Conservation (phyloP, 2,329 filamentous ascomycete species). For the Aspergillus intermedius region DNA sequence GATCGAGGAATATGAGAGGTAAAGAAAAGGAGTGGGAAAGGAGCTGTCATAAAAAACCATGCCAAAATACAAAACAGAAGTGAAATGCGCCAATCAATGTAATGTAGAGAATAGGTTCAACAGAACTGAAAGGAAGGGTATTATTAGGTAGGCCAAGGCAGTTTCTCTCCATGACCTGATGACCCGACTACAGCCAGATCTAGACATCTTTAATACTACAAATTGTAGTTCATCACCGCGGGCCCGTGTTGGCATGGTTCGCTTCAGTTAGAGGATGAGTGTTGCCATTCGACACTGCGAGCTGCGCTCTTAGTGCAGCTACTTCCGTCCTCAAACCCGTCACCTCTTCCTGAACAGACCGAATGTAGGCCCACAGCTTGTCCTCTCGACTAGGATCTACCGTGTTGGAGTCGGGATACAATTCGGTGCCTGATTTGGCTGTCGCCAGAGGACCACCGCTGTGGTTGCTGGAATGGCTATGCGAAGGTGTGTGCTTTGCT, state of each 20-base stretch:
- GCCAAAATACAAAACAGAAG: too few relatives aligned
- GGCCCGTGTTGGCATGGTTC: slow-evolving; percentile 5
- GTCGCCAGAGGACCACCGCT: slow-evolving; percentile 18
- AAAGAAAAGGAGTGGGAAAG: too few relatives aligned
- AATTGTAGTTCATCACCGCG: slow-evolving; percentile 8
- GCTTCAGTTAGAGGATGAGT: slow-evolving; percentile 11
- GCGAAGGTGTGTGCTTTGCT: slow-evolving; percentile 29
- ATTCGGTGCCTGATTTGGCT: slow-evolving; percentile 22
- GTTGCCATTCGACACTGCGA: slow-evolving; percentile 27
- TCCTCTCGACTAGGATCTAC: slow-evolving; percentile 29
- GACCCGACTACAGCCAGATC: too few relatives aligned
- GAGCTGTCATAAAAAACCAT: too few relatives aligned
- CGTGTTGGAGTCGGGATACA: slow-evolving; percentile 17
- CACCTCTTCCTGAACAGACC: slow-evolving; percentile 37
- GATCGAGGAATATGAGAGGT: too few relatives aligned
- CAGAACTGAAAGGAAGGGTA: too few relatives aligned
- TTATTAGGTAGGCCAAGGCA: too few relatives aligned
- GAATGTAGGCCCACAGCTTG: slow-evolving; percentile 40
- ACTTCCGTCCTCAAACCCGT: slow-evolving; percentile 37
- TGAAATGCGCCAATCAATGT: too few relatives aligned
- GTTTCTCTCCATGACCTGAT: too few relatives aligned
- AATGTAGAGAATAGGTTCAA: too few relatives aligned
- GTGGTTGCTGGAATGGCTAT: slow-evolving; percentile 31
- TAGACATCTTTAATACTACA: too few relatives aligned
- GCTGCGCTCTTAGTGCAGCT: slow-evolving; percentile 32